phyloP scores from a whole-genome alignment of 1,284 basidiomycete species.

The Kwoniella shivajii region DNA sequence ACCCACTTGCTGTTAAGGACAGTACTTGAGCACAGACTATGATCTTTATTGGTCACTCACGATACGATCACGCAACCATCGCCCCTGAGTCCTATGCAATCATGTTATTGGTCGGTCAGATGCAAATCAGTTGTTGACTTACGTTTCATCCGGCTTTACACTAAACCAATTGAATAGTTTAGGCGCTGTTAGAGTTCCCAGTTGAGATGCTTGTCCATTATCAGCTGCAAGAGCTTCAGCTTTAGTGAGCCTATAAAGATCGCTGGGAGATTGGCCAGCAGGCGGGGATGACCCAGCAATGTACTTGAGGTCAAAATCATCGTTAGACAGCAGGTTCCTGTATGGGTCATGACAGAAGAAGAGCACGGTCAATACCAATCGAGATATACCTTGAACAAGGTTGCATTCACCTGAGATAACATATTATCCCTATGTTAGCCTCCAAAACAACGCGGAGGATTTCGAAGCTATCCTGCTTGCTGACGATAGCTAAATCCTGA shows the following conservation, averaged over 20 bases:
- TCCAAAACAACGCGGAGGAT: conserved; percentile 8
- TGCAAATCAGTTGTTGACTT: too few species aligned
- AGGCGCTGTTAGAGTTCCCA: background rate
- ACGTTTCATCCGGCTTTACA: too few species aligned
- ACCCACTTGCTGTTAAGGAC: conserved; percentile 7
- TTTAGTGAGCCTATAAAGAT: conserved; percentile 2
- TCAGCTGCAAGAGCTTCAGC: background rate
- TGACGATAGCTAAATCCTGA: conserved; percentile 6
- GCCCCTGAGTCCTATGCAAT: background rate
- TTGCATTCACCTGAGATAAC: conserved; percentile 19
- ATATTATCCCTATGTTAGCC: conserved; percentile 16
- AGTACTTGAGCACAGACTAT: too few species aligned
- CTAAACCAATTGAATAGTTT: too few species aligned
- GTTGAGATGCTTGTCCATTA: background rate
- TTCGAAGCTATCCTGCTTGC: conserved; percentile 12
- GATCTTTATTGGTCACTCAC: too few species aligned
- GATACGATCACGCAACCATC: background rate
- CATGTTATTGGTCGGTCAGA: too few species aligned
- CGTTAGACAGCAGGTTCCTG: conserved; percentile 14
- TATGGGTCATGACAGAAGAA: background rate
- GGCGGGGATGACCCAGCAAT: conserved; percentile 3
- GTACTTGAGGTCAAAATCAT: conserved; percentile 5
- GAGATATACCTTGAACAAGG: background rate
- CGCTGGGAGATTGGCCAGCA: background rate
- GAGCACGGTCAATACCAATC: background rate